Conservation (phyloP, 306 rosid genomes). For the Cucurbita ficifolia region DNA sequence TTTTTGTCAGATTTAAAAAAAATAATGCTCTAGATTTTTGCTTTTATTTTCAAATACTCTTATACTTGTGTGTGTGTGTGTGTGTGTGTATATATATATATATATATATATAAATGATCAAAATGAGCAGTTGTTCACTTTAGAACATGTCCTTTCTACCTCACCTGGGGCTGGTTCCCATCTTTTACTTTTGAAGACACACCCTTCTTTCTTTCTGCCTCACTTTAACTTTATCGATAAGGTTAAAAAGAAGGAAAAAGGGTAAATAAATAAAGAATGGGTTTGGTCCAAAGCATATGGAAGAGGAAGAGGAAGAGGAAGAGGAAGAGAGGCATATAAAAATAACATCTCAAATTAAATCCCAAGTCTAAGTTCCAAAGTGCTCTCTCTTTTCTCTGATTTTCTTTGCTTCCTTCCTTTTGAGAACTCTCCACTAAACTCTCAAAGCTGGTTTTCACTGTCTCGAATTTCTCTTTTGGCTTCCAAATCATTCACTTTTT, state of each 20-base stretch:
- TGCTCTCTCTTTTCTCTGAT: slow-evolving; percentile 1
- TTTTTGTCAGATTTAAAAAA: too few species aligned
- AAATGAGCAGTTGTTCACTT: background rate
- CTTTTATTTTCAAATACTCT: too few species aligned
- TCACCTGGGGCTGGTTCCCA: background rate
- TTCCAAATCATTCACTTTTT: background rate
- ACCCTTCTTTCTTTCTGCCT: background rate
- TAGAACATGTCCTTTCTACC: background rate
- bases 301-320: background rate
- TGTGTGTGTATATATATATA: too few species aligned
- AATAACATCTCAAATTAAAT: background rate
- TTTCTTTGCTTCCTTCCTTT: background rate
- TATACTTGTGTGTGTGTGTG: too few species aligned
- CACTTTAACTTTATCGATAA: background rate
- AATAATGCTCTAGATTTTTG: too few species aligned
- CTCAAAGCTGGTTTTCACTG: background rate
- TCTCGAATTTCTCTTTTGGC: background rate
- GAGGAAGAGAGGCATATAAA: background rate
- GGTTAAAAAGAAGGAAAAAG: background rate
- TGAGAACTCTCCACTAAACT: background rate
- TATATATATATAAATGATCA: background rate
- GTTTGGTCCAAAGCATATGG: background rate
- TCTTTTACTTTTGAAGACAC: background rate
- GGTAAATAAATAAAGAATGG: too few species aligned
- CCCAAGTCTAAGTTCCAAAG: background rate